Evolutionary conservation across 179 eudicot genomes (phyloP), one percentile per base, ranked within the genome.

Genomic region (Spinacia oleracea): DNA sequence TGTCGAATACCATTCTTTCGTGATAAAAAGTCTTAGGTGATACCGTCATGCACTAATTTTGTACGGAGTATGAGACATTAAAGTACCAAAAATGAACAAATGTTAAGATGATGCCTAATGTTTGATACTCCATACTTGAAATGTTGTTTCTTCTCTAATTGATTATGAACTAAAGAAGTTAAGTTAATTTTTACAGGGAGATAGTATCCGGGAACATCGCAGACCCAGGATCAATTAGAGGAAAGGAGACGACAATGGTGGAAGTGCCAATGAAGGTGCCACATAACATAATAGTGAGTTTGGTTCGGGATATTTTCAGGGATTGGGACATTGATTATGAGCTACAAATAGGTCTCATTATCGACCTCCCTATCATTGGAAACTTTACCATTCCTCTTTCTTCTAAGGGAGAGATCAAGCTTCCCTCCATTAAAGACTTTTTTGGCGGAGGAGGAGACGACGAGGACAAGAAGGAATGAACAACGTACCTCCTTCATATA

Each of bases 311-410:
- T 75, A 81, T 92, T 12, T 87, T 77, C 18, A 78, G 67, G 6
- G 96, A 91, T 62, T 88, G 96, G 89, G 97, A 93, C 83, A 90
- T 93, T 9, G 97, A 93, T 71, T 93, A 93, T 56, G 85, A 82
- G 66, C 86, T 93, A 25, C 81, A 87, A 4, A 4, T 93, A 3
- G 83, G 80, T 9, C 91, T 93, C 35, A 82, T 83, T n/a, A 48
- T 93, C 15, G 94, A 93, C 77, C 87, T 93, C 43, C 94, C 98
- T 1, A 56, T 92, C 42, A 27, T 90, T 18, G 95, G 97, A 8
- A 83, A 84, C 76, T 80, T 92, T 72, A 88, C 87, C 51, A 89
- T 93, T 84, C 97, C 92, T 9, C 85, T 93, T 34, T 70, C 85
- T 70, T 79, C 83, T 34, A 81, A 82, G 67, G 98, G 98, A 5